Percentiles rank a stretch among this genome's conserved stretches.
Evolutionary conservation across 2,329 filamentous ascomycete genomes (phyloP).

Genomic region (Aspergillus puulaauensis): DNA sequence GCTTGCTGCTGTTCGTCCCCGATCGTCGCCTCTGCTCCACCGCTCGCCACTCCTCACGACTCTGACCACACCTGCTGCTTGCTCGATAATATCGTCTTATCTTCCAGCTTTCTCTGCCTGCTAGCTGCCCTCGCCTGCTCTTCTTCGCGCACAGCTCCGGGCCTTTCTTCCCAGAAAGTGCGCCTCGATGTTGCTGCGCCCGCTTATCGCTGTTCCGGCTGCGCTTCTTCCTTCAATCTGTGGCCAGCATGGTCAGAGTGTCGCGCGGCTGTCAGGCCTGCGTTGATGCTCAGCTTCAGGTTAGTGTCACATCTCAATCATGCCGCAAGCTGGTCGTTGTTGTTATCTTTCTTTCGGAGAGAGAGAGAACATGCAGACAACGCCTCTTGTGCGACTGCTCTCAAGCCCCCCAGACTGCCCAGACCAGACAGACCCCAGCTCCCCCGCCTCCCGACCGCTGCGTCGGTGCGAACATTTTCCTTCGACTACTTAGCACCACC

Average conservation of each 20-base stretch:
- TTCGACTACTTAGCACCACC: neutral
- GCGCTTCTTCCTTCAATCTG: slow-evolving; percentile 8
- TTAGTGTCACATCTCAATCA: slow-evolving; percentile 4
- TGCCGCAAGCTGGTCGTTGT: neutral
- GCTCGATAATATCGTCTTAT: neutral
- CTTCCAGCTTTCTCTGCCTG: neutral
- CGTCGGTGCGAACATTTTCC: neutral
- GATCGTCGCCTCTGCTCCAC: neutral
- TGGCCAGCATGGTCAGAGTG: slow-evolving; percentile 32
- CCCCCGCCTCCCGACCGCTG: neutral
- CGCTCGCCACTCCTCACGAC: neutral
- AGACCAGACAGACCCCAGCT: neutral
- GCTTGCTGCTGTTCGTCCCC: neutral
- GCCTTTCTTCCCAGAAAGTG: neutral
- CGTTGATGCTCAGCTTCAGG: slow-evolving; percentile 16
- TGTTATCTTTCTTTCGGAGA: neutral
- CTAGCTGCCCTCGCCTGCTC: neutral
- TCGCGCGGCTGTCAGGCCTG: slow-evolving; percentile 31
- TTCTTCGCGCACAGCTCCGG: neutral
- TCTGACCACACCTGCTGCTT: neutral
- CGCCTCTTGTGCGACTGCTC: neutral
- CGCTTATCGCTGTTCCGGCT: slow-evolving; percentile 2
- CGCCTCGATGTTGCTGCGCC: slow-evolving; percentile 7
- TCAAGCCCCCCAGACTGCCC: neutral
- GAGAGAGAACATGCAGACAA: neutral